Base-by-base conservation (phyloP, 176 grass and related monocot species). In the Triticum urartu region DNA sequence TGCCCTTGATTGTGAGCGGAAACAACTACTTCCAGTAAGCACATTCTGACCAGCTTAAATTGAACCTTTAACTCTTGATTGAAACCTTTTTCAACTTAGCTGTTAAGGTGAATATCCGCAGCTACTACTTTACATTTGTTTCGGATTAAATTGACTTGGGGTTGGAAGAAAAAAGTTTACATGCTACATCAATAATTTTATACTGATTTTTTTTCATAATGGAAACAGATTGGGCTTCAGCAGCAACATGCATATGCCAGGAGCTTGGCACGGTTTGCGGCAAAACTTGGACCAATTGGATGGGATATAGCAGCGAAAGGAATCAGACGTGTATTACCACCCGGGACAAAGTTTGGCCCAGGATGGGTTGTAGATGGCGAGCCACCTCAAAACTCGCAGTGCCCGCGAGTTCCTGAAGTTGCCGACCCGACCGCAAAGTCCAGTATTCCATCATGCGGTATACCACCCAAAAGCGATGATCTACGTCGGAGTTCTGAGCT, bases 11-110 rank as follows among this genome's bases (percentile, higher is more conserved):
- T 82, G 70, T 65, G 93, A 91, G 61, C 87, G 42, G 78, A 91
- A 91, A 87, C 81, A 91, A 71, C 89, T 95, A 67, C 22, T 89
- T 43, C 93, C 93, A 64, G 93, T 95, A 89, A 95, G 91, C 59
- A 87, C 25, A 78, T 77, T 22, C 77, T 45, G 43, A 71, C 52
- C 50, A 43, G 58, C 40, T 65, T 81, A n/a, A 60, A 32, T 50
- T 48, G 77, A 24, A 91, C 74, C 84, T 56, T 54, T 68, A 77
- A 34, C 35, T 67, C 64, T 62, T 48, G 34, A 26, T 12, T 87
- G 12, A 43, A 74, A 74, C 75, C 5, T 50, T 43, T 79, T 17
- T 21, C 5, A 63, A 77, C 48, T 80, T 81, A 68, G 7, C 15
- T 70, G 21, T 28, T 68, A 38, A 38, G 36, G 38, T 76, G 48